phyloP scores from a whole-genome alignment of 2,329 filamentous ascomycete genomes.

The Monilinia vaccinii-corymbosi region DNA sequence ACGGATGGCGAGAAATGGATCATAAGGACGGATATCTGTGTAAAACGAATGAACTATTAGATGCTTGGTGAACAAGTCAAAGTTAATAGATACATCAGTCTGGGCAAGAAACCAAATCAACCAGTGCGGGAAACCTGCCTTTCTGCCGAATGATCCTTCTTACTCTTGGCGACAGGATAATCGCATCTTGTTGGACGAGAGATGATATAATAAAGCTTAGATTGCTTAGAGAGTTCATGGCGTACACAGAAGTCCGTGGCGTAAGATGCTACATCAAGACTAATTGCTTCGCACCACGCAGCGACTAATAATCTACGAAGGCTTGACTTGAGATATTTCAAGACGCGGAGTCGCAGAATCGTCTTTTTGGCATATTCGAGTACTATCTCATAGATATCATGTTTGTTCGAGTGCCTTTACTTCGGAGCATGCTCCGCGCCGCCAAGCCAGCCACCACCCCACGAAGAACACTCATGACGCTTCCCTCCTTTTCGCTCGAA shows the following conservation, averaged over 20 bases:
- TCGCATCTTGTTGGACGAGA: neutral
- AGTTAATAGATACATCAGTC: neutral
- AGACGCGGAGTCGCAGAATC: neutral
- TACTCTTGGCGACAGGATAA: neutral
- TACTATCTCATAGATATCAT: neutral
- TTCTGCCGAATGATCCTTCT: neutral
- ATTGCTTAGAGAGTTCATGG: neutral
- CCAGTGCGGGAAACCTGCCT: neutral
- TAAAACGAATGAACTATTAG: conserved; percentile 35
- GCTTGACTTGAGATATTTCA: neutral
- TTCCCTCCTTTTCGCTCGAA: conserved; percentile 35
- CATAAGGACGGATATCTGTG: conserved; percentile 72
- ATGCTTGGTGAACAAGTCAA: neutral
- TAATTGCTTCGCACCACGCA: neutral
- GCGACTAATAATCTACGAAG: neutral
- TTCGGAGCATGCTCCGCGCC: neutral
- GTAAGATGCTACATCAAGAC: neutral
- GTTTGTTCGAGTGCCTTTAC: neutral
- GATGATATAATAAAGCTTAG: neutral
- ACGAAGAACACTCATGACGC: conserved; percentile 18
- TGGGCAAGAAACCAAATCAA: neutral
- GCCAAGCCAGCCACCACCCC: neutral
- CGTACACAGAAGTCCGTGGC: neutral
- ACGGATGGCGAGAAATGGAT: conserved; percentile 83
- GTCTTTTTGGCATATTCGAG: neutral